Evolutionary conservation across 306 rosid species (phyloP), one percentile per base, ranked within the genome.

Genomic region (Calophaca sinica): DNA sequence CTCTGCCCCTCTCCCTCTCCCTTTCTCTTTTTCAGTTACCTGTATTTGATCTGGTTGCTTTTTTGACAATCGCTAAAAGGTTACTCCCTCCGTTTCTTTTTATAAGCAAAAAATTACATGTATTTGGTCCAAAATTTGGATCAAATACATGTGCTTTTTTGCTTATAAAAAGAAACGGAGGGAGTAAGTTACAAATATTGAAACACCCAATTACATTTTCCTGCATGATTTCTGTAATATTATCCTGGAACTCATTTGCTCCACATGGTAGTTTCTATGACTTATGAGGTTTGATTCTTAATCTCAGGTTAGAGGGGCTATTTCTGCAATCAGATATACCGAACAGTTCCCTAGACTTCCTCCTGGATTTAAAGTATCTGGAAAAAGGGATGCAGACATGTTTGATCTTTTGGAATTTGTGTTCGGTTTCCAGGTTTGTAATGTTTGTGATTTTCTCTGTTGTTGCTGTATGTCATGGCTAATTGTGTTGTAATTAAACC

Each of bases 341-440:
- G 97, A 89, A 72, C 94, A 87, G 74, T 89, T 88, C 64, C 97
- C 96, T 20, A 84, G 88, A 84, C 90, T 91, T 83, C 96, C 98
- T 75, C 50, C 86, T 81, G 88, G 84, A 60, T 88, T 82, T 81
- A 84, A 82, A 73, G 84, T 88, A 64, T 84, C 87, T 72, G 91
- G 93, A 82, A 87, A 79, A 49, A 86, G 97, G 79, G 92, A 83
- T 84, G 87, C 89, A 29, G 98, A 94, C 84, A 86, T 91, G 93
- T 94, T 94, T 71, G 97, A 94, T 79, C 96, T 91, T 76, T 80
- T 94, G 82, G 97, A 94, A 87, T 86, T 45, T 77, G 91, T 82
- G 64, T 94, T 94, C 64, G 98, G 98, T 48, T 94, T 94, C 70
- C 98, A 94, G 98, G 98, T 94, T 80, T 81, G 92, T 63, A 20